Base-by-base conservation (phyloP, 306 rosid genomes). In the Vigna hirtella region DNA sequence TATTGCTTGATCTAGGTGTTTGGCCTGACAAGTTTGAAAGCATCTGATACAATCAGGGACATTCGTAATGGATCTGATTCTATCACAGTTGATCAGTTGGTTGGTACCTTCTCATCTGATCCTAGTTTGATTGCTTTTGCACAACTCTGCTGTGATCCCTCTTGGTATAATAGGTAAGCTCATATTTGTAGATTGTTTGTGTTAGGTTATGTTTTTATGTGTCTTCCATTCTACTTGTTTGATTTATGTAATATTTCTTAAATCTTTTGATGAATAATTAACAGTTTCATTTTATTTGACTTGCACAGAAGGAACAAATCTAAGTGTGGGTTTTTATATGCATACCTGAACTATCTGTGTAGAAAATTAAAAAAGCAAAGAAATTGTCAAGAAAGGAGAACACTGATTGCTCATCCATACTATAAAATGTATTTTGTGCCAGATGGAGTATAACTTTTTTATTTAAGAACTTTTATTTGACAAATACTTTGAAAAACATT, bases 51-150 rank as follows among this genome's bases (percentile, higher is more conserved):
- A 13, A 20, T 70, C 72, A 52, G 78, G 13, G 77, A 79, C 71
- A 77, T 79, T 65, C 70, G 66, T 59, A 82, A 79, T 72, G 96
- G 88, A 79, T 88, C 92, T 82, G 87, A 86, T 85, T 89, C 94
- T 79, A 82, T 87, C 38, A 87, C 97, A 24, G 89, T 94, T 75
- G 98, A 94, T 85, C 98, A 94, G 77, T 83, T 94, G 85, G 96
- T 94, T 49, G 83, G 95, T 79, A 89, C 97, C 85, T 94, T 94
- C 88, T 92, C 98, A 63, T 94, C 98, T 61, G 97, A 94, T 86
- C 97, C 98, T 55, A 92, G 98, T 89, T 90, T 92, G 87, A 92
- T 90, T 70, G 98, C 98, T 50, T 94, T 94, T 83, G 97, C 98
- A 56, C 98, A 90, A 84, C 89, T 89, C 82, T 94, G 97, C 86